A percentile compares a stretch with the other conserved stretches of the same genome.
phyloP scores from a whole-genome alignment of 805 yeast genomes.

The Starmerella sp. region DNA sequence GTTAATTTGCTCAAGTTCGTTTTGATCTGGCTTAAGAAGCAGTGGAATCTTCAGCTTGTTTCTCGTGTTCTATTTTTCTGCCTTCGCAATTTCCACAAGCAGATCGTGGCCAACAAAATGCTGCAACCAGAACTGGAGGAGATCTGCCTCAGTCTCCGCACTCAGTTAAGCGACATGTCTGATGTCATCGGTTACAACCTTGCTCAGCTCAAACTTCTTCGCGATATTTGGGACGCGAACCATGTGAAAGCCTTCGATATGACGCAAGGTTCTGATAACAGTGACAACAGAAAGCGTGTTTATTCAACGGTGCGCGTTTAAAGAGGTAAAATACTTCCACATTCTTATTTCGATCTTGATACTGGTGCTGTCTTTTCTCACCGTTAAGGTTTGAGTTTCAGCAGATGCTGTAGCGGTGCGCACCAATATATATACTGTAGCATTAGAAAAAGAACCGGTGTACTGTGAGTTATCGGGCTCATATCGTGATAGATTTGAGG shows the following conservation, averaged over 20 bases:
- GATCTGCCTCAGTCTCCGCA: constrained; percentile 53
- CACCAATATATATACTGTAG: background rate
- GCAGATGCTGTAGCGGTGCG: background rate
- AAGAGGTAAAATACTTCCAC: background rate
- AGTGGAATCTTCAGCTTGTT: constrained; percentile 47
- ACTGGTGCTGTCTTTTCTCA: background rate
- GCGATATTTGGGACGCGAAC: constrained; percentile 63
- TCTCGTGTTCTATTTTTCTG: constrained; percentile 69
- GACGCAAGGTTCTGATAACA: background rate
- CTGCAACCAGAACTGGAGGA: constrained; percentile 46
- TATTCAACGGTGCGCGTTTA: constrained; percentile 4
- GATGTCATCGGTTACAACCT: constrained; percentile 70
- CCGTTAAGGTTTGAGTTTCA: background rate
- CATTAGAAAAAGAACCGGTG: background rate
- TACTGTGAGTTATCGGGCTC: too few species aligned
- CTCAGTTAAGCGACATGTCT: constrained; percentile 40
- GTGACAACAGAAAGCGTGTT: constrained; percentile 3
- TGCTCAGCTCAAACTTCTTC: constrained; percentile 65
- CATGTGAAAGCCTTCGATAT: constrained; percentile 33
- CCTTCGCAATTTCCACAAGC: constrained; percentile 62
- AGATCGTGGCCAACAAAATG: constrained; percentile 42
- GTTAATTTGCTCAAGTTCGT: constrained; percentile 59
- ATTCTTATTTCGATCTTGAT: too few species aligned
- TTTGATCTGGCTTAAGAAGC: constrained; percentile 53
- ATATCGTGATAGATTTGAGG: too few species aligned